A percentile compares a stretch with the other conserved stretches of the same genome.
Evolutionary conservation across 495 filamentous ascomycete genomes (phyloP).

Genomic region (Pyrenula aspistea): DNA sequence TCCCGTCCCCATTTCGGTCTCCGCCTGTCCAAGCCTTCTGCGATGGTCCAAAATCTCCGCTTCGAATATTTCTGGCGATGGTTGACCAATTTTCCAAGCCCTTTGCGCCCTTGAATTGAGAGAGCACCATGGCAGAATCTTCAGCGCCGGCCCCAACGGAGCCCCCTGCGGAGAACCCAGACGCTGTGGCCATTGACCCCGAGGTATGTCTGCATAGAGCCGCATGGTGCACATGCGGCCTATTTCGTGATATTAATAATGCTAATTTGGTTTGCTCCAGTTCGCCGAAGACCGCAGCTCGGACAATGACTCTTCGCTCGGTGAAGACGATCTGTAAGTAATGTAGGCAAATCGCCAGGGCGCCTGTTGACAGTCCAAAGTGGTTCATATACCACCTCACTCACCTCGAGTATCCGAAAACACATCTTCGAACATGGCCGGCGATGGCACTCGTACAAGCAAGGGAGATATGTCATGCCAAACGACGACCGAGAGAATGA

Average conservation of each 20-base stretch:
- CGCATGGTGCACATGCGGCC: not conserved
- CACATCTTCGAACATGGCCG: not conserved
- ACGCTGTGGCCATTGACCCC: not conserved
- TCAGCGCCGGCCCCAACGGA: not conserved
- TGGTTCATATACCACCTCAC: not conserved
- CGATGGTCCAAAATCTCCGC: not conserved
- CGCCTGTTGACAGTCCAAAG: not conserved
- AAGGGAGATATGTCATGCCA: not conserved
- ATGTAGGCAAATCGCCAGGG: not conserved
- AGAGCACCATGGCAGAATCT: not conserved
- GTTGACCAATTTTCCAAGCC: not conserved
- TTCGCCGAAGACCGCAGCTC: not conserved
- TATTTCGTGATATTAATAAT: not conserved
- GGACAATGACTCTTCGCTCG: not conserved
- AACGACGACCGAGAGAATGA: constrained; percentile 12
- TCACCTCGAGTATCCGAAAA: not conserved
- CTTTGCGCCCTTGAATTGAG: not conserved
- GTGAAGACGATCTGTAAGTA: not conserved
- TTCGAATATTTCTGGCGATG: not conserved
- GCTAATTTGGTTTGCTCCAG: not conserved
- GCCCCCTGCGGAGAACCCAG: not conserved
- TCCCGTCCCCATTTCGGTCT: not conserved
- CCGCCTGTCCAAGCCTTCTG: not conserved
- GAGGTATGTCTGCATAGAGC: not conserved
- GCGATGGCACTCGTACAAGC: not conserved